Evolutionary conservation across 768 basidiomycete genomes (phyloP).

Genomic region (Lactarius evosmus): DNA sequence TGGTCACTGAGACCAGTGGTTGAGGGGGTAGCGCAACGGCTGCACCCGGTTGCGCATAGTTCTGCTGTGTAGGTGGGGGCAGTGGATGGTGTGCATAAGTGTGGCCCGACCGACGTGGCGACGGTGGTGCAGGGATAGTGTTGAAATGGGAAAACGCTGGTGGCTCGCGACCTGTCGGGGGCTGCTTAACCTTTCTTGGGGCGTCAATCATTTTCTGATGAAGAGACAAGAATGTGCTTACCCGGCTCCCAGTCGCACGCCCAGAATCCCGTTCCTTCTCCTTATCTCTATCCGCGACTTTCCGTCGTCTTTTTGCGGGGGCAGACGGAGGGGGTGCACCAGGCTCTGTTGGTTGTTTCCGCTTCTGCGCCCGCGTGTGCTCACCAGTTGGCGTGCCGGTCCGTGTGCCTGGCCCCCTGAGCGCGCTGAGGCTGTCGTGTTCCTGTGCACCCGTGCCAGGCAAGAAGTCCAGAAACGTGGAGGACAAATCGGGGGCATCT

Average conservation of each 20-base stretch:
- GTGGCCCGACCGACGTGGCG: slow-evolving; percentile 31
- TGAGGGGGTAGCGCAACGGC: slow-evolving; percentile 22
- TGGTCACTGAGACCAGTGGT: slow-evolving; percentile 27
- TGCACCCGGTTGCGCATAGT: slow-evolving; percentile 7
- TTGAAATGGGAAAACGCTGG: slow-evolving; percentile 32
- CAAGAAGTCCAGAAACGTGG: slow-evolving; percentile 74
- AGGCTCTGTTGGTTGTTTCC: slow-evolving; percentile 31
- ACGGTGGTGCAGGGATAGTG: slow-evolving; percentile 31
- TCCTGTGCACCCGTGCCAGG: slow-evolving; percentile 39
- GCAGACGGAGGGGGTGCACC: slow-evolving; percentile 34
- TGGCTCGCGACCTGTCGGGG: slow-evolving; percentile 29
- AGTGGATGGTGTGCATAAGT: slow-evolving; percentile 22
- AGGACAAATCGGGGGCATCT: slow-evolving; percentile 68
- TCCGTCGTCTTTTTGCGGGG: slow-evolving; percentile 71
- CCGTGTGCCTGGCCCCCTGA: slow-evolving; percentile 28
- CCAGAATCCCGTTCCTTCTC: slow-evolving; percentile 35
- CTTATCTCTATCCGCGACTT: slow-evolving; percentile 45
- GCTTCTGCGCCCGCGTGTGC: slow-evolving; percentile 42
- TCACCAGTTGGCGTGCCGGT: slow-evolving; percentile 32
- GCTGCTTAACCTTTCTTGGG: slow-evolving; percentile 33
- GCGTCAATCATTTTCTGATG: background rate
- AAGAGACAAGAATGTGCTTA: slow-evolving; percentile 7
- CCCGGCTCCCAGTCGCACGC: slow-evolving; percentile 25
- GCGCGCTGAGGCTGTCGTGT: slow-evolving; percentile 11
- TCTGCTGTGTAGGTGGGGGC: slow-evolving; percentile 15